A percentile compares a stretch with the other conserved stretches of the same genome.
These are phyloP conservation scores for Populus trichocarpa DNA, from an alignment of 441 rosid species.

Conservation along the genomic window DNA sequence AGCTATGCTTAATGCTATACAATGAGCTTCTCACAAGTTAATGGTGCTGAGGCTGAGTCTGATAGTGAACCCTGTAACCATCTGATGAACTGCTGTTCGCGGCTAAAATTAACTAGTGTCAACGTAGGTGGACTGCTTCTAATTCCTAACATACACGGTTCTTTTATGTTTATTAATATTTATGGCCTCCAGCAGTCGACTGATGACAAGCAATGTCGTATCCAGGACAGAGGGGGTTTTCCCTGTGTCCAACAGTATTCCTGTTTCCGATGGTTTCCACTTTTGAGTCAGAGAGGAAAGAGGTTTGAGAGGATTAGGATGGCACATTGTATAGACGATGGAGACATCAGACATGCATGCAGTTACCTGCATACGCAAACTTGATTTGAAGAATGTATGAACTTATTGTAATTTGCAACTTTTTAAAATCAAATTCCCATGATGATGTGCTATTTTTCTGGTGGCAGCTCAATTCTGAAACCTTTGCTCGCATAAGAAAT, in stretches of 20 bases:
- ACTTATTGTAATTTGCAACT: too few species aligned
- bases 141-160: not conserved
- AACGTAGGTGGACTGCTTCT: not conserved
- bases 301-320: not conserved
- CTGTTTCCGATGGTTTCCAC: not conserved
- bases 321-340: not conserved
- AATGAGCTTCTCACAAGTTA: not conserved
- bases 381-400: not conserved
- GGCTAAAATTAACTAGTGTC: not conserved
- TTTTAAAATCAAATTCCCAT: too few species aligned
- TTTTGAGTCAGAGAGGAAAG: not conserved
- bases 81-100: not conserved
- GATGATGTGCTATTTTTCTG: too few species aligned
- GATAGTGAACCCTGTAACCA: not conserved
- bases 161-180: too few species aligned
- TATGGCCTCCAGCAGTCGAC: too few species aligned
- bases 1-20: constrained; percentile 11
- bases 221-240: too few species aligned
- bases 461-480: too few species aligned
- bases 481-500: too few species aligned
- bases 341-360: not conserved
- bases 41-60: too few species aligned
- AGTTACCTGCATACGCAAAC: not conserved
- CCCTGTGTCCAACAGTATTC: not conserved
- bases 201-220: too few species aligned